Conservation (phyloP, 2,329 filamentous ascomycete genomes). For the Helicocarpus griseus region DNA sequence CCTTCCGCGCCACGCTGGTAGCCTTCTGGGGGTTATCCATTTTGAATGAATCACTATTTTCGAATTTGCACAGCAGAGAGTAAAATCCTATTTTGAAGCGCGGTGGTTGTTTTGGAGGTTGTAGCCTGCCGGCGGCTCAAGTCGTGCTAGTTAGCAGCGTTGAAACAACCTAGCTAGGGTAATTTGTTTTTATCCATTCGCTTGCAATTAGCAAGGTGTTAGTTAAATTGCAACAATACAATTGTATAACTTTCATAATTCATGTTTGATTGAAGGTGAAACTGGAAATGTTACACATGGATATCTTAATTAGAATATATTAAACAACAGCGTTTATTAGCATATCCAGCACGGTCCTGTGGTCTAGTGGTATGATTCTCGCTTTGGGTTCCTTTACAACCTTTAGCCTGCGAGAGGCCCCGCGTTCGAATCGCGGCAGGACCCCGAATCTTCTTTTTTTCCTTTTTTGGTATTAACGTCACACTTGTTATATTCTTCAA, state of each 20-base stretch:
- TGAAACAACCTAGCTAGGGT: too few relatives aligned
- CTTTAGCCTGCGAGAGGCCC: conserved; percentile 8
- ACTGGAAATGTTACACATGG: too few relatives aligned
- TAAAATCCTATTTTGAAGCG: background rate
- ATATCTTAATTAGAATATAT: too few relatives aligned
- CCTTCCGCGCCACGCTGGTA: background rate
- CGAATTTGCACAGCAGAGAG: too few relatives aligned
- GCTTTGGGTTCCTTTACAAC: conserved; percentile 24
- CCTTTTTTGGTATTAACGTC: too few relatives aligned
- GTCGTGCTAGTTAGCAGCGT: background rate
- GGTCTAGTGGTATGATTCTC: conserved; percentile 36
- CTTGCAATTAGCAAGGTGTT: too few relatives aligned
- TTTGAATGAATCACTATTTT: too few relatives aligned
- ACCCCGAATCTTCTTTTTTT: background rate
- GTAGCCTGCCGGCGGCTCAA: background rate
- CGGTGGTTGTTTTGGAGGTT: background rate
- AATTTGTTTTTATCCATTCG: too few relatives aligned
- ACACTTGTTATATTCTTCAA: too few relatives aligned
- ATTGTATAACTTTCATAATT: too few relatives aligned
- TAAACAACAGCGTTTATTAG: conserved; percentile 3
- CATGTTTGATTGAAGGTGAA: too few relatives aligned
- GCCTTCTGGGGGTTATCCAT: background rate
- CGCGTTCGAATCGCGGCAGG: conserved; percentile 8
- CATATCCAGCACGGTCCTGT: conserved; percentile 12
- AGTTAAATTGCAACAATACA: too few relatives aligned